Base-by-base conservation (phyloP, 2,329 filamentous ascomycete species). In the Sclerotinia sclerotiorum region DNA sequence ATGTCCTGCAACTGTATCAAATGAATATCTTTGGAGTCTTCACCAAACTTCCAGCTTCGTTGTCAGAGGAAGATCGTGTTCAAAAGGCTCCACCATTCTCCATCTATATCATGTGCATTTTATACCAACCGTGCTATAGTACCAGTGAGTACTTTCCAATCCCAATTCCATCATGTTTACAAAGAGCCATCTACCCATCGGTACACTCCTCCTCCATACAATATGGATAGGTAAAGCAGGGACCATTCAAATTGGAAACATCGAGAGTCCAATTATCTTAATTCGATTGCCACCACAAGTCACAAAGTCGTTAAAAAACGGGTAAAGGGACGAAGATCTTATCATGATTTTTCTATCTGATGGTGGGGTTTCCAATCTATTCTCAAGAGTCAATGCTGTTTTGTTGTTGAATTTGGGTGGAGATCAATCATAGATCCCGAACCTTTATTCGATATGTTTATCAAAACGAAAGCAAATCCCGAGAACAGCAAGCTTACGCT, bases 301-400 rank as follows among this genome's bases (percentile, higher is more conserved):
- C 10, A 24, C 29, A 42, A 13, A 39, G 10, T 39, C 35, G 11
- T 39, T 39, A 39, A 39, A 39, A 39, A 39, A 39, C 8, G 56
- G n/a, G 64, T n/a, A 52, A 57, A 27, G 64, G 48, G 64, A 42
- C 39, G 57, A 48, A 67, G 56, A 63, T 67, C 65, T 67, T 60
- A 54, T 61, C 46, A 54, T 49, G 56, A 57, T 51, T 27, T 55
- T 49, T 46, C n/a, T 17, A n/a, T 42, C 61, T 5, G 11, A 44
- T 44, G 39, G 61, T 64, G 61, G 61, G 46, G 48, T n/a, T 13
- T 29, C 29, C 10, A 49, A 48, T 49, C 32, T 19, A 44, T 19
- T 60, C 57, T 39, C 57, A 60, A 46, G 27, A 24, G 13, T 19
- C 52, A 39, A 39, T 39, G 17, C 42, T 46, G 15, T 46, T 32